Evolutionary conservation across 345 rosid species (phyloP), one percentile per base, ranked within the genome.

Genomic region (Aquilaria malaccensis): DNA sequence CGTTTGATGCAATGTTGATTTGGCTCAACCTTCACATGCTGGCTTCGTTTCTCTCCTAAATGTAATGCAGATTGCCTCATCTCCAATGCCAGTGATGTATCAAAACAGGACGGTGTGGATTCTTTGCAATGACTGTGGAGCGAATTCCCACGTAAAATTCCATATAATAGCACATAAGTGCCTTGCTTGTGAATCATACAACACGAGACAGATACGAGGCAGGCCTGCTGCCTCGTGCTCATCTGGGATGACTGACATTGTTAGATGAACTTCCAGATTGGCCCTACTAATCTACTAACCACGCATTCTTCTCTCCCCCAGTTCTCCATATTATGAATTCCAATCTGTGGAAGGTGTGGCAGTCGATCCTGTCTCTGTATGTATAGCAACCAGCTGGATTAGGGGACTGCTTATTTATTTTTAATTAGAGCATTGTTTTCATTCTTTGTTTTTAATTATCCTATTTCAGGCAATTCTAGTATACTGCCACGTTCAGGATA

Each of bases 101-200:
- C 83, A 77, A 69, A 76, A 80, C 63, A 88, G 86, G 76, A 85
- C 76, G 90, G 96, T 87, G 14, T 91, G 92, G 98, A 88, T 91
- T 57, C 90, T 91, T 3, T 91, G 96, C 87, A 88, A 91, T 15
- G 98, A 91, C 55, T 91, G 96, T 6, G 83, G 87, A 3, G 69
- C 76, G 50, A 86, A 80, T 58, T 75, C 84, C 7, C 74, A 72
- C 1, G 88, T 86, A 13, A 81, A 76, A 61, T 91, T 86, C 73
- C 96, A 91, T 67, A 47, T 88, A 10, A 59, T 86, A 5, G 98
- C 95, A 1, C 85, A 81, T 56, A 91, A 88, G 70, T 91, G 96
- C 75, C 65, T 30, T 7, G 79, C 60, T 48, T 91, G 96, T 58
- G 70, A 78, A 55, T 91, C 96, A 1, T 91, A 91, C 84, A 91